Evolutionary conservation across 2,329 filamentous ascomycete genomes (phyloP).

Genomic region (Ophiostoma sp.): DNA sequence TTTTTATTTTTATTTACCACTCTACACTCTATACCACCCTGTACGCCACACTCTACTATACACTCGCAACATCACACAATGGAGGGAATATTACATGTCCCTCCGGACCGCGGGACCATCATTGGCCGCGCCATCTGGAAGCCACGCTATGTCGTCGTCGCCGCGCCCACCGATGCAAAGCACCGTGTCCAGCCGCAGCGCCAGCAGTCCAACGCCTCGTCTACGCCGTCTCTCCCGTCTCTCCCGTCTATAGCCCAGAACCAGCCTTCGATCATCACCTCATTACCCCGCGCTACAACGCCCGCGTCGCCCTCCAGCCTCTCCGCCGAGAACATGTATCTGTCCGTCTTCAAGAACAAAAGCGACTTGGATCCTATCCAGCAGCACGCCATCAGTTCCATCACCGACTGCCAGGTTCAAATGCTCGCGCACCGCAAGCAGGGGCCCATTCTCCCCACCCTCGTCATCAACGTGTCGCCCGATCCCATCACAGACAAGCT

Average conservation of each 20-base stretch:
- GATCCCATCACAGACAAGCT: constrained; percentile 52
- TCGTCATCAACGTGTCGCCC: constrained; percentile 51
- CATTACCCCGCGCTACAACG: constrained; percentile 28
- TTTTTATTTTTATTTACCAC: background rate
- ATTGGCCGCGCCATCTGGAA: constrained; percentile 50
- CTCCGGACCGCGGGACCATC: constrained; percentile 48
- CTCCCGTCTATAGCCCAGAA: constrained; percentile 29
- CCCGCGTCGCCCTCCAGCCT: constrained; percentile 31
- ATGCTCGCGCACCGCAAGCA: constrained; percentile 58
- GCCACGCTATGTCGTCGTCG: constrained; percentile 56
- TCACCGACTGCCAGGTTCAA: constrained; percentile 55
- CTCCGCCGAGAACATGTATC: constrained; percentile 40
- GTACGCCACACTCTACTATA: background rate
- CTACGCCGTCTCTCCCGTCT: constrained; percentile 28
- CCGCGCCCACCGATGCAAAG: constrained; percentile 37
- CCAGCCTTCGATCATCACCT: background rate
- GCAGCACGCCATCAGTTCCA: constrained; percentile 47
- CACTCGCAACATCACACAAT: constrained; percentile 30
- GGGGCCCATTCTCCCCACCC: constrained; percentile 52
- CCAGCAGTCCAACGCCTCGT: constrained; percentile 17
- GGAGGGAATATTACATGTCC: constrained; percentile 47
- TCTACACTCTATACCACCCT: background rate
- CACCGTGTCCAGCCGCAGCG: constrained; percentile 17
- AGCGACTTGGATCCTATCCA: constrained; percentile 51
- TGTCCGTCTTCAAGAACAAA: constrained; percentile 54